A percentile compares a stretch with the other conserved stretches of the same genome.
phyloP scores from a whole-genome alignment of 2,329 filamentous ascomycete species.

The Aureobasidium musti region DNA sequence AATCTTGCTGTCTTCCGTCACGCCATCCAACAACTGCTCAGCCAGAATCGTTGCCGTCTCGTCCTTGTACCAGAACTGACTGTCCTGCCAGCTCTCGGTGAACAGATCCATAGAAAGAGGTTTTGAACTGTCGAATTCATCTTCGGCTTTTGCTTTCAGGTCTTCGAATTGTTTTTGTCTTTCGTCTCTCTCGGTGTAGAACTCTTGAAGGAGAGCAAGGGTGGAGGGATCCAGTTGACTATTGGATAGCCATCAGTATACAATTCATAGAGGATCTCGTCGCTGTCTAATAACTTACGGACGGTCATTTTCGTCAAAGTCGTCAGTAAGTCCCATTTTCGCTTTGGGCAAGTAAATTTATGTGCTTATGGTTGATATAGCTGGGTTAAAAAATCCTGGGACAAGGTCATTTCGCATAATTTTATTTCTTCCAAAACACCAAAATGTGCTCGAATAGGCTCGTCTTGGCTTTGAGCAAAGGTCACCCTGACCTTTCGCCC shows the following conservation, averaged over 20 bases:
- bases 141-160: conserved; percentile 63
- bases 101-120: conserved; percentile 68
- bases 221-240: conserved; percentile 67
- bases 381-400: neutral
- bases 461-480: neutral
- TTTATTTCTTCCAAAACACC: neutral
- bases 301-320: conserved; percentile 32
- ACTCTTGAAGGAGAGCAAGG: conserved; percentile 69
- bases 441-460: conserved; percentile 5
- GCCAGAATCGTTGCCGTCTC: conserved; percentile 68
- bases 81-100: conserved; percentile 78
- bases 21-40: conserved; percentile 63
- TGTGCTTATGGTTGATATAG: neutral
- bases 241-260: conserved; percentile 14
- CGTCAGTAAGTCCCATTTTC: conserved; percentile 16
- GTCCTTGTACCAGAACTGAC: conserved; percentile 78
- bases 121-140: conserved; percentile 47
- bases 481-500: neutral
- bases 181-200: conserved; percentile 71
- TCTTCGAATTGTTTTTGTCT: conserved; percentile 67
- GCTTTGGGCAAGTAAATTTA: neutral
- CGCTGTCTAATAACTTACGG: conserved; percentile 30
- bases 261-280: too few relatives aligned
- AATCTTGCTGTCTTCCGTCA: conserved; percentile 60
- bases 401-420: neutral